Conservation (phyloP, 1,284 basidiomycete species). For the Leccinum pachyderme region DNA sequence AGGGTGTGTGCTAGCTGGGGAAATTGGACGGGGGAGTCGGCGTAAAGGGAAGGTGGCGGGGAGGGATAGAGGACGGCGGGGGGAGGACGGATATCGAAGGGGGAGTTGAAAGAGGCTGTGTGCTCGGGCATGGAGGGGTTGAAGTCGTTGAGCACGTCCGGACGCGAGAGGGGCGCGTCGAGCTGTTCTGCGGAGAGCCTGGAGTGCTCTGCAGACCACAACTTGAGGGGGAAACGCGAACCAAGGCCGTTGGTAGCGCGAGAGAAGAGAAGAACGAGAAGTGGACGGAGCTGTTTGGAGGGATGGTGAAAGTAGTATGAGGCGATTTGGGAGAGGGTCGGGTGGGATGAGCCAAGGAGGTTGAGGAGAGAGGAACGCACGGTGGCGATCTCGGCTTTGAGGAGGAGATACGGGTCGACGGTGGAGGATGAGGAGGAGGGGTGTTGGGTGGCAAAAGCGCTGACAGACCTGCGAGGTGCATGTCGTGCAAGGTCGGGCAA, state of each 20-base stretch:
- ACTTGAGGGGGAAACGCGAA: constrained; percentile 48
- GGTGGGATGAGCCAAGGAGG: constrained; percentile 87
- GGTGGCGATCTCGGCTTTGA: constrained; percentile 72
- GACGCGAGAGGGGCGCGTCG: constrained; percentile 67
- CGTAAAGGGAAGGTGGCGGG: constrained; percentile 38
- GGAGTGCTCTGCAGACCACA: constrained; percentile 45
- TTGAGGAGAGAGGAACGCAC: constrained; percentile 76
- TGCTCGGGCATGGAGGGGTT: constrained; percentile 79
- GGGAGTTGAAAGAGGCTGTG: constrained; percentile 51
- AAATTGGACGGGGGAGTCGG: constrained; percentile 15
- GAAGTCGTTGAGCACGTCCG: constrained; percentile 81
- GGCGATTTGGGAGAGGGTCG: constrained; percentile 83
- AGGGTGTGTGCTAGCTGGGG: constrained; percentile 35
- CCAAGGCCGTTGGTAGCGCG: constrained; percentile 87
- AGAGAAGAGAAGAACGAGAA: constrained; percentile 88
- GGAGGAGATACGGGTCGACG: constrained; percentile 64
- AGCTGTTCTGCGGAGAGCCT: constrained; percentile 48
- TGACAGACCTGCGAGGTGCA: constrained; percentile 24
- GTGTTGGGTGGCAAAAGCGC: constrained; percentile 27
- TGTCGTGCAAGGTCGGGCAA: constrained; percentile 9
- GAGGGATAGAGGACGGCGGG: constrained; percentile 35
- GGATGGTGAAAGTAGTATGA: constrained; percentile 91
- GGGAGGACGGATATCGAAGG: constrained; percentile 45
- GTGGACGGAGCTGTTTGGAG: constrained; percentile 88
- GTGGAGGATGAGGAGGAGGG: constrained; percentile 12